Evolutionary conservation across 2,329 filamentous ascomycete species (phyloP).

Genomic region (Neofusicoccum ribis): DNA sequence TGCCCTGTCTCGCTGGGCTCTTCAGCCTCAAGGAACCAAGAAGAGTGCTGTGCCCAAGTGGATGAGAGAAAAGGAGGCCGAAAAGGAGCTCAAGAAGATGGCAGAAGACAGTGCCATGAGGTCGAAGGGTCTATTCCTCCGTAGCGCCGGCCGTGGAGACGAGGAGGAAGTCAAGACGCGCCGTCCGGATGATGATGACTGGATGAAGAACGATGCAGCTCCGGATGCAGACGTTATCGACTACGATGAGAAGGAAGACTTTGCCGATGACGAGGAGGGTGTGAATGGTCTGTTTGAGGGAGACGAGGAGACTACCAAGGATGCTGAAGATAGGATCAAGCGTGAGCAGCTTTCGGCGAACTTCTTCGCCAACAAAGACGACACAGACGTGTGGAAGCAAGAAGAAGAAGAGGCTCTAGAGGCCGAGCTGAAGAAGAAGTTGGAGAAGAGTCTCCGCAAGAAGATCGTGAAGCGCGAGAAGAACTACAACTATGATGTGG

Average conservation of each 20-base stretch:
- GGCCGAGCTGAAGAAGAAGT: constrained; percentile 66
- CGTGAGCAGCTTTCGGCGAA: constrained; percentile 84
- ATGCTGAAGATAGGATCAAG: constrained; percentile 66
- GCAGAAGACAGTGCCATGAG: constrained; percentile 23
- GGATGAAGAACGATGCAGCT: constrained; percentile 45
- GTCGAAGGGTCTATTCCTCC: constrained; percentile 21
- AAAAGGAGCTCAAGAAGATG: constrained; percentile 36
- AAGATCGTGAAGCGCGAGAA: constrained; percentile 81
- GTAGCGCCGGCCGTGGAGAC: constrained; percentile 28
- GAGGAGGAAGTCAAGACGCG: constrained; percentile 36
- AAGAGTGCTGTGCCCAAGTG: constrained; percentile 46
- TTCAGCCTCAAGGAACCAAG: constrained; percentile 74
- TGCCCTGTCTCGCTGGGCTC: constrained; percentile 41
- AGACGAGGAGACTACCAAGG: constrained; percentile 58
- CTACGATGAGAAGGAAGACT: constrained; percentile 67
- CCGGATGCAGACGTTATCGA: constrained; percentile 66
- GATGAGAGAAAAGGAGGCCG: constrained; percentile 59
- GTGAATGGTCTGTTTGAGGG: constrained; percentile 44
- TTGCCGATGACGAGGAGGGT: constrained; percentile 80
- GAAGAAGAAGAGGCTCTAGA: constrained; percentile 68
- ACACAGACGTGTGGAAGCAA: constrained; percentile 61
- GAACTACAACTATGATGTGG: constrained; percentile 76
- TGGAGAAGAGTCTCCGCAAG: constrained; percentile 77
- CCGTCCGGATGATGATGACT: constrained; percentile 46
- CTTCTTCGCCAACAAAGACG: constrained; percentile 67